Evolutionary conservation across 768 basidiomycete genomes (phyloP), one percentile per base, ranked within the genome.

Genomic region (Daedaleopsis nitida): DNA sequence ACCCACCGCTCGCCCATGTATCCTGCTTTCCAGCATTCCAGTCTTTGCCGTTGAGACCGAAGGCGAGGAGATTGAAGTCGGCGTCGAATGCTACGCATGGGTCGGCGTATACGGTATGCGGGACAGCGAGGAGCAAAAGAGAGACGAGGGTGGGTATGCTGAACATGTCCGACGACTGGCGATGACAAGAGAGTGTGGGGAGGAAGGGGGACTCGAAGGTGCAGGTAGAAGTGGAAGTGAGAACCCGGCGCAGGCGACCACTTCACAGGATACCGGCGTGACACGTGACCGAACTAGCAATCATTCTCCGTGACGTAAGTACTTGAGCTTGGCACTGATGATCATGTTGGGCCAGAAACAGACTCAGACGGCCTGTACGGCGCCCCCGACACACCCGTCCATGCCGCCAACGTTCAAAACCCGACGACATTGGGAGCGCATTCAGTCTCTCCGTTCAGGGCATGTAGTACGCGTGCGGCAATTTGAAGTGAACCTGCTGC

Each of bases 1-100:
- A 67, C 75, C 60, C 65, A 83, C 78, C 77, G 78, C 81, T 79
- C 17, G 77, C 71, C 93, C 93, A 97, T 5, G 82, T 78, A 66
- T 81, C 79, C 68, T 87, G 84, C 4, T 84, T 76, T 13, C 94
- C 92, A 52, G 91, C 86, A 66, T 84, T 86, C 78, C 89, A 95
- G 74, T 97, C 95, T 69, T 91, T 88, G 60, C 86, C 88, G 58
- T 87, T 84, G 62, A 92, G 83, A 57, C 91, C 92, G 71, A 98
- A 92, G 21, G 88, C 91, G 55, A 92, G 85, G 55, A 98, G 82
- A 73, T 96, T 93, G 86, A 88, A 94, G 67, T 75, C 77, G 45
- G 79, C 69, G 70, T 96, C 94, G 70, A 96, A 95, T 21, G 88
- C 83, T 42, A 94, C 78, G 71, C 94, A 96, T 4, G 86, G 80